Evolutionary conservation across 2,329 filamentous ascomycete species (phyloP).

Genomic region (Ilyonectria destructans): DNA sequence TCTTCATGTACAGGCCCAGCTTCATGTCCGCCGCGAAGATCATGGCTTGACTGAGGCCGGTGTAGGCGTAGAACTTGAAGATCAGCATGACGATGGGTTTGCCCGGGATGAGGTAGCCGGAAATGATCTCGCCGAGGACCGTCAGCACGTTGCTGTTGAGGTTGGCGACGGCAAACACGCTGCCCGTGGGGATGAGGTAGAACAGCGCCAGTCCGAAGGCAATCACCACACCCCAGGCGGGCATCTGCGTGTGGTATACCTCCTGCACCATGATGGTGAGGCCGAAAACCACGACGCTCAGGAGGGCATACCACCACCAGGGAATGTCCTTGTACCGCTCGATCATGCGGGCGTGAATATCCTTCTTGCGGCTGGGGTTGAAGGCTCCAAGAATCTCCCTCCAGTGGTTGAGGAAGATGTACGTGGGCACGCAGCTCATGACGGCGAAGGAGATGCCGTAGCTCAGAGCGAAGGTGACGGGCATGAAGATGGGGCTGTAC

Average conservation of each 20-base stretch:
- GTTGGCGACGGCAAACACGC: conserved; percentile 53
- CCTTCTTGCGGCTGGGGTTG: conserved; percentile 45
- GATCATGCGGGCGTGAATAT: conserved; percentile 57
- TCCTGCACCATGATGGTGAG: conserved; percentile 50
- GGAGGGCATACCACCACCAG: conserved; percentile 57
- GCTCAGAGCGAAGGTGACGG: conserved; percentile 28
- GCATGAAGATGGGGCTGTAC: conserved; percentile 38
- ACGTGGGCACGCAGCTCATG: conserved; percentile 35
- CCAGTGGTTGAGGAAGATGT: conserved; percentile 37
- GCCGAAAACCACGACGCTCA: conserved; percentile 51
- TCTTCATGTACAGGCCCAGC: conserved; percentile 65
- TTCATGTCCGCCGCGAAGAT: conserved; percentile 66
- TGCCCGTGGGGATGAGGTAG: conserved; percentile 40
- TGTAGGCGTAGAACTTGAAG: conserved; percentile 43
- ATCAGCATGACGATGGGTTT: conserved; percentile 42
- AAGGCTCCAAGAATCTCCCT: conserved; percentile 29
- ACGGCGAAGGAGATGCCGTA: conserved; percentile 35
- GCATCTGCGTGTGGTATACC: conserved; percentile 47
- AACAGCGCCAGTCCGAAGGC: conserved; percentile 44
- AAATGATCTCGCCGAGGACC: conserved; percentile 50
- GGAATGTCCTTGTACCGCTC: conserved; percentile 49
- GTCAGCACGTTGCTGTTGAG: conserved; percentile 56
- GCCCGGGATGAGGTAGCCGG: conserved; percentile 40
- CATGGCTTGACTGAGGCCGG: conserved; percentile 57
- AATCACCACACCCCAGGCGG: conserved; percentile 47